phyloP scores from a whole-genome alignment of 441 rosid species.

The Dalechampia spathulata region DNA sequence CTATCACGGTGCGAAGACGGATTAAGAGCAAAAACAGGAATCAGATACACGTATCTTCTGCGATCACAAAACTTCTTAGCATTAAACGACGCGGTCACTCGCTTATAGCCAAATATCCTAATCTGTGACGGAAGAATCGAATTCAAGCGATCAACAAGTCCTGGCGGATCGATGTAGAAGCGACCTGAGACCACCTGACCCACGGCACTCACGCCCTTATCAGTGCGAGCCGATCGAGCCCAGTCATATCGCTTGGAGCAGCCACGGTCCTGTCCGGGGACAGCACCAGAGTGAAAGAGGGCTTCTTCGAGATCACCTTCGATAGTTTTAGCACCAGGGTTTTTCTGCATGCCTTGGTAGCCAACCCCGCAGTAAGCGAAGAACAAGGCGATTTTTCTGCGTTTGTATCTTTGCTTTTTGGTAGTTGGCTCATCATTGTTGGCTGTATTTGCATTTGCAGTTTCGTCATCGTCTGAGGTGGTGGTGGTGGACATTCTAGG shows the following conservation, averaged over 20 bases:
- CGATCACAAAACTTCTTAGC: slow-evolving; percentile 86
- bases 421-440: slow-evolving; percentile 18
- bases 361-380: slow-evolving; percentile 95
- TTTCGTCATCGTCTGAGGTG: slow-evolving; percentile 33
- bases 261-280: slow-evolving; percentile 76
- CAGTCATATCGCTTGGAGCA: slow-evolving; percentile 62
- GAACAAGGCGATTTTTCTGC: slow-evolving; percentile 82
- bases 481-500: slow-evolving; percentile 50
- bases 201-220: slow-evolving; percentile 91
- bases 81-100: slow-evolving; percentile 63
- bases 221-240: slow-evolving; percentile 94
- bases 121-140: slow-evolving; percentile 53
- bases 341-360: slow-evolving; percentile 95
- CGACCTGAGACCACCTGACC: slow-evolving; percentile 94
- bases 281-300: slow-evolving; percentile 69
- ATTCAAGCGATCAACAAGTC: slow-evolving; percentile 66
- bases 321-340: slow-evolving; percentile 93
- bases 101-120: slow-evolving; percentile 74
- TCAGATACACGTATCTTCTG: slow-evolving; percentile 83
- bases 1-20: slow-evolving; percentile 61
- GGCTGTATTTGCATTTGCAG: slow-evolving; percentile 1
- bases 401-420: slow-evolving; percentile 50
- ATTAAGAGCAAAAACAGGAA: slow-evolving; percentile 88
- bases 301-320: slow-evolving; percentile 97
- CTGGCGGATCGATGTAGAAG: slow-evolving; percentile 85